Evolutionary conservation across 2,329 filamentous ascomycete genomes (phyloP).

Genomic region (Fusarium newnesense): DNA sequence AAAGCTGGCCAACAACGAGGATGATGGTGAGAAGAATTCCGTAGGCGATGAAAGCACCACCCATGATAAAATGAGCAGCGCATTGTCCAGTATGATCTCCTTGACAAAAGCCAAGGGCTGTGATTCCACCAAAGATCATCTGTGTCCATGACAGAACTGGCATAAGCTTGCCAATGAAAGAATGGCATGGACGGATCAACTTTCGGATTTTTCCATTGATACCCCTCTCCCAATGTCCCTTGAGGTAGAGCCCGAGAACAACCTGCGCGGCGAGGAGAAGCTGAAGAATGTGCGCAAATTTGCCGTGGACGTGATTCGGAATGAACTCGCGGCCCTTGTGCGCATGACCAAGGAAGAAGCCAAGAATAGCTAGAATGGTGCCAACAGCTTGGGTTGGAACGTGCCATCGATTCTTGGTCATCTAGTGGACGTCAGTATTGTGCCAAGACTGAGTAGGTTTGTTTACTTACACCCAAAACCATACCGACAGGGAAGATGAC

Average conservation of each 20-base stretch:
- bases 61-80: slow-evolving; percentile 98
- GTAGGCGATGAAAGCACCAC: slow-evolving; percentile 93
- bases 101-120: slow-evolving; percentile 90
- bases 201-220: slow-evolving; percentile 82
- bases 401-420: slow-evolving; percentile 92
- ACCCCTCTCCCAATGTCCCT: slow-evolving; percentile 86
- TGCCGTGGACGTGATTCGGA: slow-evolving; percentile 78
- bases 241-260: slow-evolving; percentile 85
- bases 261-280: slow-evolving; percentile 81
- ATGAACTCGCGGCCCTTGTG: slow-evolving; percentile 91
- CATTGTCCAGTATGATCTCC: slow-evolving; percentile 93
- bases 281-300: slow-evolving; percentile 84
- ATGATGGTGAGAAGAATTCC: slow-evolving; percentile 88
- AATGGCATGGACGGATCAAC: slow-evolving; percentile 77
- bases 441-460: not conserved
- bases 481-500: slow-evolving; percentile 94
- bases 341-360: slow-evolving; percentile 90
- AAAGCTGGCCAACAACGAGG: slow-evolving; percentile 87
- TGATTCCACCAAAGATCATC: slow-evolving; percentile 96
- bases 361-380: slow-evolving; percentile 79
- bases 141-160: slow-evolving; percentile 90
- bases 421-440: slow-evolving; percentile 58
- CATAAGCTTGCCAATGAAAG: slow-evolving; percentile 85
- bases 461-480: slow-evolving; percentile 82
- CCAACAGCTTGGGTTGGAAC: slow-evolving; percentile 86